A percentile compares a stretch with the other conserved stretches of the same genome.
Evolutionary conservation across 2,329 filamentous ascomycete genomes (phyloP).

Genomic region (Penicillium sp.): DNA sequence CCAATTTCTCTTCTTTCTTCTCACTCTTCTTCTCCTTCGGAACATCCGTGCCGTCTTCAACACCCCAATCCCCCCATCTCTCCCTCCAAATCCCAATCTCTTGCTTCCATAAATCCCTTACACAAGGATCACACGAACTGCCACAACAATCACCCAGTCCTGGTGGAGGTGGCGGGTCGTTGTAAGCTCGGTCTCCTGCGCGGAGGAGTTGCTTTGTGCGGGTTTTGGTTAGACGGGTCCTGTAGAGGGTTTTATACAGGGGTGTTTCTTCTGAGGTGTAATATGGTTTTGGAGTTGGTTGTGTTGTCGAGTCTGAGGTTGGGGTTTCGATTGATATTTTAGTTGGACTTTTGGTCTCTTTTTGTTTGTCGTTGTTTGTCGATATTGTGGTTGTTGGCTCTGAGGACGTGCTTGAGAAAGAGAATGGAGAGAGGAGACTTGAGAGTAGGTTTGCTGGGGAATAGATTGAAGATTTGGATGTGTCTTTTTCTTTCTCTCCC

Average conservation of each 20-base stretch:
- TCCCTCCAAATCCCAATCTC: constrained; percentile 37
- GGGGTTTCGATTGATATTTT: background rate
- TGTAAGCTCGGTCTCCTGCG: constrained; percentile 29
- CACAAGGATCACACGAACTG: constrained; percentile 40
- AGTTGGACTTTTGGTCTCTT: background rate
- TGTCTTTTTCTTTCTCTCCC: background rate
- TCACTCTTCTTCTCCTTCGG: constrained; percentile 6
- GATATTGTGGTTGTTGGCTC: background rate
- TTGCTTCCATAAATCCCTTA: constrained; percentile 38
- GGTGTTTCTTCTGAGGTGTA: constrained; percentile 29
- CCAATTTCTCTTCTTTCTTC: background rate
- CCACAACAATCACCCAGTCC: constrained; percentile 38
- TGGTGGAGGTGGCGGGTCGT: constrained; percentile 37
- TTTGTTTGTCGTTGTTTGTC: background rate
- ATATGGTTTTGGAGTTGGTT: constrained; percentile 20
- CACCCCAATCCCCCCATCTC: constrained; percentile 30
- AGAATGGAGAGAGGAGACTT: constrained; percentile 14
- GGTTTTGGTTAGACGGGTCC: constrained; percentile 30
- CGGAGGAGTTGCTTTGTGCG: constrained; percentile 37
- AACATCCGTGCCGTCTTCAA: background rate
- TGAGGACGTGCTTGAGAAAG: constrained; percentile 6
- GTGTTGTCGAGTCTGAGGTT: background rate
- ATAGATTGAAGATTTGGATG: background rate
- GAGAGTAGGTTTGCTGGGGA: constrained; percentile 9
- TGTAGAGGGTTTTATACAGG: constrained; percentile 29